A percentile compares a stretch with the other conserved stretches of the same genome.
Evolutionary conservation across 1,284 basidiomycete genomes (phyloP).

Genomic region (Dichomitus squalens): DNA sequence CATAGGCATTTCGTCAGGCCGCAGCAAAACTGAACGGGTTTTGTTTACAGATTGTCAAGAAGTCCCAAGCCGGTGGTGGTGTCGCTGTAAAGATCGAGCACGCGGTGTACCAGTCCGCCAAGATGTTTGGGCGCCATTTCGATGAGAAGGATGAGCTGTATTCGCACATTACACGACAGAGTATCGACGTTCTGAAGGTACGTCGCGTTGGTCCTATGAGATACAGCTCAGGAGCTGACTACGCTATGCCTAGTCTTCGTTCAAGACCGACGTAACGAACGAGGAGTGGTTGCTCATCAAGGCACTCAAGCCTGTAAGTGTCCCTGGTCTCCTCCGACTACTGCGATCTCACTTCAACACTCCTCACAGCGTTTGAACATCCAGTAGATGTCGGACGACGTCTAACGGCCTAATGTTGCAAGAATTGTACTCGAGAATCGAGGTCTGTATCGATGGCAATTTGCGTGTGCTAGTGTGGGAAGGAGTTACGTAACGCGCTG

Average conservation of each 20-base stretch:
- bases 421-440: neutral
- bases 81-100: slow-evolving; percentile 99
- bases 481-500: slow-evolving; percentile 31
- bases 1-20: neutral
- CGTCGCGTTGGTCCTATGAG: slow-evolving; percentile 4
- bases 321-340: slow-evolving; percentile 3
- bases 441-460: slow-evolving; percentile 18
- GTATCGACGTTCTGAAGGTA: slow-evolving; percentile 94
- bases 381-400: slow-evolving; percentile 33
- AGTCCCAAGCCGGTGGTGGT: slow-evolving; percentile 90
- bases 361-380: slow-evolving; percentile 48
- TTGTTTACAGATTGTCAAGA: slow-evolving; percentile 77
- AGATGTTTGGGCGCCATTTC: slow-evolving; percentile 94
- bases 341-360: slow-evolving; percentile 4
- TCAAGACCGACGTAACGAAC: slow-evolving; percentile 87
- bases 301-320: slow-evolving; percentile 81
- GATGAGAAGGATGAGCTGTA: slow-evolving; percentile 96
- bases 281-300: slow-evolving; percentile 97
- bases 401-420: neutral
- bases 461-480: slow-evolving; percentile 13
- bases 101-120: slow-evolving; percentile 93
- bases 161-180: slow-evolving; percentile 88
- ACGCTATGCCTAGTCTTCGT: slow-evolving; percentile 60
- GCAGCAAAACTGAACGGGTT: neutral
- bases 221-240: slow-evolving; percentile 10